Evolutionary conservation across 257 asterid genomes (phyloP), one percentile per base, ranked within the genome.

Genomic region (Osmanthus fragrans): DNA sequence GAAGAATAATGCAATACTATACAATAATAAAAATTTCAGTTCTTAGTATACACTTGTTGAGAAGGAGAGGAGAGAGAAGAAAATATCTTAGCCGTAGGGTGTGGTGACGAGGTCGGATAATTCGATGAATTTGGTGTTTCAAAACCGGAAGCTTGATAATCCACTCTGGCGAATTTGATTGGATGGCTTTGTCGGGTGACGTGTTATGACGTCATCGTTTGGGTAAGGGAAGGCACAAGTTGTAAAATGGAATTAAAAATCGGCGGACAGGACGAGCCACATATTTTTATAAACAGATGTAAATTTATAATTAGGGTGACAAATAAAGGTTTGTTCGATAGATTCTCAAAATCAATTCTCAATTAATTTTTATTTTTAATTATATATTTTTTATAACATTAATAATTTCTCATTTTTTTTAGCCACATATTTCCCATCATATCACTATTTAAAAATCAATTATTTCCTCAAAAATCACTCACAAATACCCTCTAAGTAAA

Each of bases 11-110:
- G 69, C 69, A 63, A 36, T 63, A 63, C 36, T 63, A 9, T 21
- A 54, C 23, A 54, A 54, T 19, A 54, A 54, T 58, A 63, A 25
- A 23, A 23, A 25, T 9, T 63, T 4, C 69, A 9, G n/a, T 23
- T 63, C 34, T 11, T 11, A 12, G 9, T 63, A 34, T 25, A 63
- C 69, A 63, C 69, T 27, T 63, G 69, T 63, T 63, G 69, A 63
- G 69, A 63, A 23, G 36, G 69, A 27, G 69, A 63, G 69, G 69
- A 27, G 69, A 63, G 69, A 63, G 69, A 63, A 63, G 36, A 63
- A 63, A 63, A 63, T 63, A 63, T 63, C 69, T 58, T 2, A 0
- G 68, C 34, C 36, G 32, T 27, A 11, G 29, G 69, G 16, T 63
- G 69, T 23, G 34, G 19, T 63, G 69, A 63, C 8, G 69, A 63